Evolutionary conservation across 169 alveolate species (phyloP), one percentile per base, ranked within the genome.

Genomic region (Plasmodium reichenowi): DNA sequence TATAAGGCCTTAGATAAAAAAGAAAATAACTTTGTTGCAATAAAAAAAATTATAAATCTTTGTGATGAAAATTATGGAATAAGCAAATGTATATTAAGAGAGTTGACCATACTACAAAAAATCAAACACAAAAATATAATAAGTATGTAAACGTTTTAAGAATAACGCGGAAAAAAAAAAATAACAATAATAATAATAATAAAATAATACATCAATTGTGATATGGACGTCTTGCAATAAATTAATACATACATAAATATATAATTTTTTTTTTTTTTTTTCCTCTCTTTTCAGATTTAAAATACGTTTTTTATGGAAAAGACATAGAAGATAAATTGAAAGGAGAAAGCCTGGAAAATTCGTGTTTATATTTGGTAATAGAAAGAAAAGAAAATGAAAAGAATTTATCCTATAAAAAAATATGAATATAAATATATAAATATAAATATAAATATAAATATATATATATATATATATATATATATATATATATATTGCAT

Each of bases 71-170:
- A 68, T 64, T 68, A 70, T 71, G 91, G 91, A 7, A 71, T 85
- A 85, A 85, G 91, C 52, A 85, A 85, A 47, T 70, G 73, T 47
- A 85, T 85, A 22, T 64, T 85, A 50, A 32, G 91, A 8, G 91
- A 85, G 62, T 22, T 85, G 62, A 85, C 87, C 20, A 71, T 85
- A 62, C 86, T 85, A n/a, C 85, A 85, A 73, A 85, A 85, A 52
- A 85, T 85, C 43, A 71, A 72, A 29, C 91, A 85, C 86, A 71
- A 85, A 71, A 85, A 85, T 85, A 71, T 85, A 43, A 71, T 85
- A 29, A 24, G 89, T 80, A 80, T 38, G 9, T 12, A 13, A 58
- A 6, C 9, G 2, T 32, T 5, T 32, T 32, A 32, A 32, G 6
- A 32, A 32, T 32, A 4, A 32, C 12, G 29, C 67, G 6, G 0